Conservation (phyloP, 345 rosid genomes). For the Sisymbrium altissimum region DNA sequence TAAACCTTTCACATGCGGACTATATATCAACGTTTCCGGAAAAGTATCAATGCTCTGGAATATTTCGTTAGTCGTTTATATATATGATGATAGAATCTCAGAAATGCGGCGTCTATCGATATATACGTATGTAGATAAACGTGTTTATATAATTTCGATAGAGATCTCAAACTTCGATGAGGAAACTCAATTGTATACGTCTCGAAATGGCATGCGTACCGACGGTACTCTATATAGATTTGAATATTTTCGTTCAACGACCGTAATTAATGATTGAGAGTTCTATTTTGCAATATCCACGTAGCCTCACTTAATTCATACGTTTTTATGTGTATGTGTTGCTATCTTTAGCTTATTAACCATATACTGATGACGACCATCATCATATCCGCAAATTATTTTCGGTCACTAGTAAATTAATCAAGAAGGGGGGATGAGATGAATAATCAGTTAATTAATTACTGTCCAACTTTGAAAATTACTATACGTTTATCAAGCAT, state of each 20-base stretch:
- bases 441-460: too few relatives aligned
- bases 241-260: not conserved
- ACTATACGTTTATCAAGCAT: not conserved
- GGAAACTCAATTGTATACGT: slow-evolving; percentile 30
- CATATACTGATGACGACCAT: too few relatives aligned
- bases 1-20: not conserved
- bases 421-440: not conserved
- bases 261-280: not conserved
- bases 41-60: not conserved
- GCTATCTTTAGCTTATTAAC: not conserved
- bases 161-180: slow-evolving; percentile 4
- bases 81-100: not conserved
- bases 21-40: not conserved
- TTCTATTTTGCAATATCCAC: slow-evolving; percentile 8
- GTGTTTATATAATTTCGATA: slow-evolving; percentile 13
- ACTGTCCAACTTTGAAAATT: not conserved
- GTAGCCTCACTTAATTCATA: not conserved
- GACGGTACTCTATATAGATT: not conserved
- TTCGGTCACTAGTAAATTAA: not conserved
- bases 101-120: not conserved
- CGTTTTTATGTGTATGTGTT: not conserved
- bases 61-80: not conserved
- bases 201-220: slow-evolving; percentile 33
- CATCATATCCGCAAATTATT: not conserved
- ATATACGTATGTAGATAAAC: not conserved